These are phyloP conservation scores for Xylaria scruposa DNA, from an alignment of 495 filamentous ascomycete species.

Conservation along the genomic window DNA sequence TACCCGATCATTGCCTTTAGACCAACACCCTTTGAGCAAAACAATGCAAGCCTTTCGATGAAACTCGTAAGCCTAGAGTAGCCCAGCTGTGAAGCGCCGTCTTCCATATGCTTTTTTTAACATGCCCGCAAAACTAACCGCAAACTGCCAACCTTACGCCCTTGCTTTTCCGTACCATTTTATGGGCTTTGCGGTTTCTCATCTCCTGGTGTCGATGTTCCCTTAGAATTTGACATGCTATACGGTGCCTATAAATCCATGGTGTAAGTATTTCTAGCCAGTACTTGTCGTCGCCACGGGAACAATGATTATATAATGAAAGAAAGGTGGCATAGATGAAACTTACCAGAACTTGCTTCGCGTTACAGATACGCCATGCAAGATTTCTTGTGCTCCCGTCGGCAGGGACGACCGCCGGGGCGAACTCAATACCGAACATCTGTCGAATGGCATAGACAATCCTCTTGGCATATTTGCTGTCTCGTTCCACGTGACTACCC, in stretches of 20 bases:
- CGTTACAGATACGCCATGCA: constrained; percentile 94
- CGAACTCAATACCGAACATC: constrained; percentile 98
- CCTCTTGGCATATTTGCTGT: constrained; percentile 85
- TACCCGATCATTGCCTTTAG: background rate
- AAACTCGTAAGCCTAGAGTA: background rate
- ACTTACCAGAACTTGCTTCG: constrained; percentile 91
- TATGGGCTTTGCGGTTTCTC: constrained; percentile 39
- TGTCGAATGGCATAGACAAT: constrained; percentile 93
- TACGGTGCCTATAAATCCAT: constrained; percentile 61
- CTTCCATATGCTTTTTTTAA: background rate
- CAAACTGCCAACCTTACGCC: background rate
- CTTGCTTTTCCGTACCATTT: background rate
- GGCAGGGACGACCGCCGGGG: constrained; percentile 87
- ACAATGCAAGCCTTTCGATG: background rate
- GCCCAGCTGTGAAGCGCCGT: background rate
- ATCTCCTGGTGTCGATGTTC: constrained; percentile 58
- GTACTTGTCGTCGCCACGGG: background rate
- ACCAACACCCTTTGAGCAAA: background rate
- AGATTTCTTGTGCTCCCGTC: constrained; percentile 92
- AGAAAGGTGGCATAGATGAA: background rate
- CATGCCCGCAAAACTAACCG: background rate
- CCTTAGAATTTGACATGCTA: constrained; percentile 66
- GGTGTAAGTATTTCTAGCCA: constrained; percentile 26
- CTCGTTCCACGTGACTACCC: constrained; percentile 79
- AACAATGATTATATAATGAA: background rate